These are phyloP conservation scores for Phytophthora fragariaefolia DNA, from an alignment of 352 stramenopile species.

Conservation along the genomic window DNA sequence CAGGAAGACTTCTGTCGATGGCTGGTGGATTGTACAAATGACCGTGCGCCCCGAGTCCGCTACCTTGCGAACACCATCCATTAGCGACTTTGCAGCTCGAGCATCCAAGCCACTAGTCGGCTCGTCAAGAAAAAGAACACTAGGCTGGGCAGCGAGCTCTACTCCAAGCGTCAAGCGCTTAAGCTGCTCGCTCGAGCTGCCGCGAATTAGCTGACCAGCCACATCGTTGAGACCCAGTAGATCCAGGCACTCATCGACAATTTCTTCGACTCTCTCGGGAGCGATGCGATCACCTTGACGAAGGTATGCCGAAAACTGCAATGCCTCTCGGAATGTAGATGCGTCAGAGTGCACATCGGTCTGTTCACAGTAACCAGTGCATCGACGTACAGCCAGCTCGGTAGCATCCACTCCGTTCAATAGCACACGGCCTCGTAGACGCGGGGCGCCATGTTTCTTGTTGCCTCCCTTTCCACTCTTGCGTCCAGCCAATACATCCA, in stretches of 20 bases:
- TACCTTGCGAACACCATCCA: conserved; percentile 61
- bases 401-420: conserved; percentile 91
- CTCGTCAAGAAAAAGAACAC: conserved; percentile 65
- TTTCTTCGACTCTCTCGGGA: conserved; percentile 36
- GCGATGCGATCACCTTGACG: conserved; percentile 49
- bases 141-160: conserved; percentile 55
- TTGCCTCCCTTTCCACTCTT: conserved; percentile 69
- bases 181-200: conserved; percentile 53
- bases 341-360: conserved; percentile 91
- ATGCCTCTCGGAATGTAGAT: conserved; percentile 89
- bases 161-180: conserved; percentile 60
- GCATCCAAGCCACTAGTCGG: conserved; percentile 77
- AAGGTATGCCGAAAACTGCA: conserved; percentile 90
- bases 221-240: conserved; percentile 72
- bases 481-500: conserved; percentile 93
- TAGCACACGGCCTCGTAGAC: conserved; percentile 49
- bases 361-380: conserved; percentile 76
- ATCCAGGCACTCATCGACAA: conserved; percentile 86
- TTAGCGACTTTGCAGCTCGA: conserved; percentile 63
- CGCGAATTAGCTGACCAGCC: conserved; percentile 45
- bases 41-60: conserved; percentile 82
- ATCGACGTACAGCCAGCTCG: conserved; percentile 52
- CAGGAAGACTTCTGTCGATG: conserved; percentile 58
- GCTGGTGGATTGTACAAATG: conserved; percentile 63
- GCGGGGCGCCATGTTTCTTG: conserved; percentile 28